These are phyloP conservation scores for Pichia paraexigua DNA, from an alignment of 805 yeast genomes.

Conservation along the genomic window DNA sequence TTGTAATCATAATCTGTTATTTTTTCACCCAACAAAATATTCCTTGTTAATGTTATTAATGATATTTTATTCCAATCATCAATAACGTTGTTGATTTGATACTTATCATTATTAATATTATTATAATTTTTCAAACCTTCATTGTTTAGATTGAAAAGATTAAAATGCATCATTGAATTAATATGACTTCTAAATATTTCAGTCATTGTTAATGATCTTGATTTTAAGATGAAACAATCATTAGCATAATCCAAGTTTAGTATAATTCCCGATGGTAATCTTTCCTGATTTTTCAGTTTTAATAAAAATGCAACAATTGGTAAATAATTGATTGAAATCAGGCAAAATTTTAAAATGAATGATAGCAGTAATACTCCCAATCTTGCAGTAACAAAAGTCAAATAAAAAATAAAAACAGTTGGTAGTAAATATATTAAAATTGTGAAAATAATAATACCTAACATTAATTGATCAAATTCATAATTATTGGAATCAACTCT, in stretches of 20 bases:
- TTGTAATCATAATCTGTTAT: slow-evolving; percentile 25
- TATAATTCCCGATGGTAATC: slow-evolving; percentile 46
- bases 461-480: slow-evolving; percentile 74
- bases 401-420: slow-evolving; percentile 78
- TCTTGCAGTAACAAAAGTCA: slow-evolving; percentile 58
- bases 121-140: slow-evolving; percentile 6
- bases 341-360: slow-evolving; percentile 47
- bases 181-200: slow-evolving; percentile 25
- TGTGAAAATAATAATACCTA: slow-evolving; percentile 86
- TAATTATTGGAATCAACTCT: slow-evolving; percentile 82
- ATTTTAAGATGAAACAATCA: slow-evolving; percentile 16
- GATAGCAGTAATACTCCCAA: slow-evolving; percentile 40
- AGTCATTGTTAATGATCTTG: slow-evolving; percentile 21
- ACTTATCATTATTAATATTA: neutral
- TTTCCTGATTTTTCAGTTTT: slow-evolving; percentile 68
- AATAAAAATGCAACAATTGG: slow-evolving; percentile 80
- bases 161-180: slow-evolving; percentile 24
- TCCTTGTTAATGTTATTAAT: slow-evolving; percentile 14
- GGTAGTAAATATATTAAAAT: slow-evolving; percentile 73
- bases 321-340: slow-evolving; percentile 68
- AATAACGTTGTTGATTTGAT: slow-evolving; percentile 11
- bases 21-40: slow-evolving; percentile 24
- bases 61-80: slow-evolving; percentile 24
- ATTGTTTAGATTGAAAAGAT: slow-evolving; percentile 18
- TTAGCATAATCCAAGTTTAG: slow-evolving; percentile 20